phyloP scores from a whole-genome alignment of 805 yeast genomes.

The Hanseniaspora lindneri region DNA sequence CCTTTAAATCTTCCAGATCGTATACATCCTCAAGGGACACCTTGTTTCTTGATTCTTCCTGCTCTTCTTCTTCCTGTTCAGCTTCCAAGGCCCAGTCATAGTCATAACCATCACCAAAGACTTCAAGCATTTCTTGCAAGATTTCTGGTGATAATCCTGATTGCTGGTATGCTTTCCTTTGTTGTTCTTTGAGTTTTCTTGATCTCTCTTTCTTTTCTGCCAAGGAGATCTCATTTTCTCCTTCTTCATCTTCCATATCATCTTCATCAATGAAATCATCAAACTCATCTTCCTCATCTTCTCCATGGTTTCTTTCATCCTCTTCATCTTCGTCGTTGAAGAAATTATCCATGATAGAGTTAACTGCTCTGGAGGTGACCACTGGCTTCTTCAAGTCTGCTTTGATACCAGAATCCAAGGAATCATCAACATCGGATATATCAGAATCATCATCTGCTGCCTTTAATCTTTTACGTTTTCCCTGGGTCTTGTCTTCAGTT shows the following conservation, averaged over 20 bases:
- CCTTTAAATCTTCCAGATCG: conserved; percentile 86
- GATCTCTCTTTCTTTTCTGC: conserved; percentile 55
- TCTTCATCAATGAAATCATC: conserved; percentile 97
- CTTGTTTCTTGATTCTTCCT: conserved; percentile 35
- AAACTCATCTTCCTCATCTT: conserved; percentile 53
- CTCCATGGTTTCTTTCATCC: conserved; percentile 18
- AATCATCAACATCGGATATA: conserved; percentile 28
- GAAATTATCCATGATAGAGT: conserved; percentile 31
- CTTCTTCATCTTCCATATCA: conserved; percentile 86
- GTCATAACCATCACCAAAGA: conserved; percentile 93
- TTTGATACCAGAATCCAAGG: conserved; percentile 17
- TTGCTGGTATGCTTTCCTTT: conserved; percentile 45
- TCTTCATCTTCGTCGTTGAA: conserved; percentile 35
- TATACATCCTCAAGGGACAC: conserved; percentile 73
- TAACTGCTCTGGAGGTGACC: conserved; percentile 18
- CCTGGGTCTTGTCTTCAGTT: conserved; percentile 16
- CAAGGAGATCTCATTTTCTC: conserved; percentile 89
- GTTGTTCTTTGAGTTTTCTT: conserved; percentile 29
- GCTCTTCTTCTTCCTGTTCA: conserved; percentile 55
- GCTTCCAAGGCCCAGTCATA: conserved; percentile 97
- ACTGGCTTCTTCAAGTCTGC: conserved; percentile 16
- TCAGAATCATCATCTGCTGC: conserved; percentile 29
- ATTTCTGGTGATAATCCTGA: conserved; percentile 73
- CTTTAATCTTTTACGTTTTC: conserved; percentile 65
- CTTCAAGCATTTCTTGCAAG: conserved; percentile 83